Evolutionary conservation across 2,329 filamentous ascomycete genomes (phyloP).

Genomic region (Nigrospora oryzae): DNA sequence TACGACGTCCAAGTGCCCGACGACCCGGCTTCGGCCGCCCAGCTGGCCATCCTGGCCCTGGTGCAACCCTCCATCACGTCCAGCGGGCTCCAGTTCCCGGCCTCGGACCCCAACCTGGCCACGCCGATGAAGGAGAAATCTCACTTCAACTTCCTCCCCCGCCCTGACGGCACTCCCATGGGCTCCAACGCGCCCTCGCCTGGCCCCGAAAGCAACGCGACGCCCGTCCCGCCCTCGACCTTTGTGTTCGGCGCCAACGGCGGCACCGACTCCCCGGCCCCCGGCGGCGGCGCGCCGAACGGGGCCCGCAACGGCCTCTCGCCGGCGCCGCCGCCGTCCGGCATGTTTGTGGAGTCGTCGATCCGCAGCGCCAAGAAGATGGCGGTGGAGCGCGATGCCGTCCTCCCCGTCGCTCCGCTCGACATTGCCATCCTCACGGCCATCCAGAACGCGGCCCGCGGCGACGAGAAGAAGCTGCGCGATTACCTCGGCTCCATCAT

Average conservation of each 20-base stretch:
- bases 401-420: slow-evolving; percentile 74
- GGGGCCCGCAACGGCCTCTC: slow-evolving; percentile 40
- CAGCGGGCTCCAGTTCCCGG: slow-evolving; percentile 30
- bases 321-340: slow-evolving; percentile 29
- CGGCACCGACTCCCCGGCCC: slow-evolving; percentile 41
- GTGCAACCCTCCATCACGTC: slow-evolving; percentile 51
- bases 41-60: slow-evolving; percentile 56
- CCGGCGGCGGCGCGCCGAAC: slow-evolving; percentile 29
- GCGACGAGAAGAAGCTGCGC: slow-evolving; percentile 86
- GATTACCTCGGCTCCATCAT: slow-evolving; percentile 88
- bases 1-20: slow-evolving; percentile 85
- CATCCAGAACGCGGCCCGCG: slow-evolving; percentile 77
- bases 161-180: slow-evolving; percentile 68
- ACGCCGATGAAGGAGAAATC: slow-evolving; percentile 55
- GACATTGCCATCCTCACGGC: slow-evolving; percentile 85
- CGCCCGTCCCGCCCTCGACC: slow-evolving; percentile 51
- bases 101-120: slow-evolving; percentile 37
- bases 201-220: slow-evolving; percentile 66
- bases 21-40: slow-evolving; percentile 79
- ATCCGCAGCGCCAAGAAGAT: slow-evolving; percentile 42
- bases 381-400: slow-evolving; percentile 66
- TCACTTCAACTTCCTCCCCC: slow-evolving; percentile 62
- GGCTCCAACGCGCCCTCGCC: slow-evolving; percentile 86
- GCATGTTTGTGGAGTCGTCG: slow-evolving; percentile 42
- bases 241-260: slow-evolving; percentile 43